Percentiles rank a stretch among this genome's conserved stretches.
Conservation (phyloP, 2,329 filamentous ascomycete species). For the Cyphellophora attinorum region DNA sequence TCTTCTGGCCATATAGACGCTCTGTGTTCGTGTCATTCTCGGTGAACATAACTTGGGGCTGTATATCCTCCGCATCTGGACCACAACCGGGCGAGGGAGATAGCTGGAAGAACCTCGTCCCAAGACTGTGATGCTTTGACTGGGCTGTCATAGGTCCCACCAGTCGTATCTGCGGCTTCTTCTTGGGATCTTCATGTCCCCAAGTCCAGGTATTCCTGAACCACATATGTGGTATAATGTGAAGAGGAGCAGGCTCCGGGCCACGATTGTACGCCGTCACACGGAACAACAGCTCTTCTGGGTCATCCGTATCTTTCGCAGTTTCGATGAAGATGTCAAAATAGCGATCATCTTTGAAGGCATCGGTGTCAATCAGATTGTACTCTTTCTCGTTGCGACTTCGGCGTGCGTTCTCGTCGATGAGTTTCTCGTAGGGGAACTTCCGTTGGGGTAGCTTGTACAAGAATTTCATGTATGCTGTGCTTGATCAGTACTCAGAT, state of each 20-base stretch:
- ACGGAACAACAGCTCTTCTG: conserved; percentile 85
- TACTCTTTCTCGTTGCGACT: conserved; percentile 74
- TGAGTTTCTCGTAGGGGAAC: conserved; percentile 84
- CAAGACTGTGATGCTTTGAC: conserved; percentile 70
- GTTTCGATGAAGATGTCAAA: conserved; percentile 98
- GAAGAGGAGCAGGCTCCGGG: conserved; percentile 77
- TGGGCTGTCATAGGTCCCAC: conserved; percentile 59
- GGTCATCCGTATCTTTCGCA: conserved; percentile 84
- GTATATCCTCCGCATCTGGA: conserved; percentile 67
- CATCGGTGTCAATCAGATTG: conserved; percentile 79
- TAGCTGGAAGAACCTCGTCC: conserved; percentile 71
- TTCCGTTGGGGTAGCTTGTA: conserved; percentile 93
- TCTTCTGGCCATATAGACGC: conserved; percentile 65
- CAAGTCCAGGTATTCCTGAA: conserved; percentile 97
- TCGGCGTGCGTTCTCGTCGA: conserved; percentile 72
- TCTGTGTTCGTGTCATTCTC: conserved; percentile 91
- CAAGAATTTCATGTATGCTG: conserved; percentile 89
- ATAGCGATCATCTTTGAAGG: conserved; percentile 82
- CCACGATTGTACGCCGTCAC: conserved; percentile 95
- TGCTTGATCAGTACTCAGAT: conserved; percentile 5
- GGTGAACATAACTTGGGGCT: conserved; percentile 80
- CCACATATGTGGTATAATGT: conserved; percentile 92
- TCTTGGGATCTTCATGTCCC: conserved; percentile 66
- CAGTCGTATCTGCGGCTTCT: conserved; percentile 69
- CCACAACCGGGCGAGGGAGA: conserved; percentile 85